Base-by-base conservation (phyloP, 768 basidiomycete genomes). In the Boletellus sp. region DNA sequence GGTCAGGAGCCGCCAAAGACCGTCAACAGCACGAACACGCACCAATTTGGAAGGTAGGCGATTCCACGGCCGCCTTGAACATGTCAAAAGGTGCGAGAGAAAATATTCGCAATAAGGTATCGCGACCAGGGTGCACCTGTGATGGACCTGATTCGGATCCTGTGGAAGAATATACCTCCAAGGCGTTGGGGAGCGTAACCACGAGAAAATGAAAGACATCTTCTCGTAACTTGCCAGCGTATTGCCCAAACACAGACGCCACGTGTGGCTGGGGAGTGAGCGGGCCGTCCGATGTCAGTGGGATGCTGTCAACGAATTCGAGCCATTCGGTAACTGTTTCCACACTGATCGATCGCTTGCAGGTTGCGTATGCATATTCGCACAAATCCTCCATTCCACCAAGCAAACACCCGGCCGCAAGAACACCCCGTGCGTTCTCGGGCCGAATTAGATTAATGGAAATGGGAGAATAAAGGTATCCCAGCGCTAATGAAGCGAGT, bases 351-450 rank as follows among this genome's bases (percentile, higher is more conserved):
- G 87, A 87, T 51, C 79, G 81, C 59, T 80, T 79, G 74, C 88
- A 91, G 42, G 82, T 72, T 46, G 82, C 80, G 67, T 93, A 94
- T 19, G 92, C 80, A 61, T 85, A 85, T 55, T 77, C 77, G 68
- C 84, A 87, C 32, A 94, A 74, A 32, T 94, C 89, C 39, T 91
- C 83, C 87, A 94, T 87, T 38, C 89, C 90, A 45, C 89, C 90
- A 39, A 94, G 79, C 31, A 92, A 74, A 68, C 84, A 90, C 13
- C 86, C 87, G 39, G 90, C 87, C 40, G 91, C 89, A 43, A 95
- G 81, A 34, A 92, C 87, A 17, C 83, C 84, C 63, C 90, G 83
- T 49, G 90, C 87, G 70, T 94, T 94, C 62, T 83, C 78, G 44
- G 87, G 78, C 60, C 78, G 79, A 57, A 94, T 77, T 52, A 83